Base-by-base conservation (phyloP, 768 basidiomycete species). In the Crepidotus variabilis region DNA sequence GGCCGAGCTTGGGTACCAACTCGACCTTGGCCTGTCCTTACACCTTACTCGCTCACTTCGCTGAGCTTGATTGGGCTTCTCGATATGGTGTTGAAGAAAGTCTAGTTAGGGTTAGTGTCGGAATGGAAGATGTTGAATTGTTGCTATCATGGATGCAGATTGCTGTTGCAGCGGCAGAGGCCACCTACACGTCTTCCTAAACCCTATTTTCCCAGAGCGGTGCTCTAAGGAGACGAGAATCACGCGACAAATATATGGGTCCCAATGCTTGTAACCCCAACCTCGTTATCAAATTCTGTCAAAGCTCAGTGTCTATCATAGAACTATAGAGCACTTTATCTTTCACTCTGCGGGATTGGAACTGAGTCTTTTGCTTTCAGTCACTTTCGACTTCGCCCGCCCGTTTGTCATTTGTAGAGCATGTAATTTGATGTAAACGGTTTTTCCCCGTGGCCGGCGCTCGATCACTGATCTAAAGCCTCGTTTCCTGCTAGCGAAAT, bases 1-100 rank as follows among this genome's bases (percentile, higher is more conserved):
- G 96, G 2, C 96, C 96, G 0, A 87, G 86, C 65, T 79, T 92
- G 8, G 96, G 96, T 1, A 98, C 96, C 20, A 97, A 93, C 78
- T 98, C 98, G 69, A 98, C 96, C 1, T 79, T 98, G 28, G 93
- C 94, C 32, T 94, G 87, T 61, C 96, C 95, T 22, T 98, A 92
- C 68, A 91, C 92, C 9, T 85, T 98, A 56, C 77, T 99, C 22
- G 96, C 92, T 35, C 96, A 98, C 70, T 98, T 85, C 61, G 67
- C 73, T 0, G 96, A 99, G 71, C 73, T 96, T 59, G 91, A 89
- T 35, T 99, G 96, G 96, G 96, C 95, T 14, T 86, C 82, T 50
- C 73, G 78, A 58, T 96, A 83, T 71, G 94, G 92, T 18, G 92
- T 99, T 11, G 92, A 96, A 65, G 75, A 75, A 52, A 86, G 85